Conservation (phyloP, 1,284 basidiomycete species). For the Puccinia polysora region DNA sequence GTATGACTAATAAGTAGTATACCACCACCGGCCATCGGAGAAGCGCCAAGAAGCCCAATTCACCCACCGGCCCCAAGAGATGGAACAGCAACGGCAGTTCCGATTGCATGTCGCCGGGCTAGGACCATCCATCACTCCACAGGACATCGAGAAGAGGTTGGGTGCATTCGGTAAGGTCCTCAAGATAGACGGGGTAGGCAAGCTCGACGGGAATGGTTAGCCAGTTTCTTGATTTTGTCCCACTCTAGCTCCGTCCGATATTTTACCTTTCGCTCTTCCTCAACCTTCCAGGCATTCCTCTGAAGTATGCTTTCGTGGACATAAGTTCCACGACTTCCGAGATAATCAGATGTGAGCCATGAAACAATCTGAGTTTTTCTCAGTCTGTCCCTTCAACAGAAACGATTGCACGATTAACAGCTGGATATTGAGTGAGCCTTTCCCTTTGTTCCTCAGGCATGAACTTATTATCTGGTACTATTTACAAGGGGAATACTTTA, state of each 20-base stretch:
- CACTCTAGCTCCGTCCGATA: too few species aligned
- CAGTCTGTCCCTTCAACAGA: not conserved
- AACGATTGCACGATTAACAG: too few species aligned
- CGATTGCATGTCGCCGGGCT: constrained; percentile 69
- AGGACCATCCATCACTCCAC: constrained; percentile 61
- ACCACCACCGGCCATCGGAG: too few species aligned
- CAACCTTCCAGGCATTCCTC: constrained; percentile 56
- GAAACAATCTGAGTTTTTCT: not conserved
- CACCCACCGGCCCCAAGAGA: too few species aligned
- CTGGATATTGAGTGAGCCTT: constrained; percentile 44
- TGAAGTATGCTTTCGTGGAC: constrained; percentile 69
- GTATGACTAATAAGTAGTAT: too few species aligned
- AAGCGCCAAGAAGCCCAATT: too few species aligned
- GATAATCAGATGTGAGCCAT: constrained; percentile 63
- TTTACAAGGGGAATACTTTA: constrained; percentile 74
- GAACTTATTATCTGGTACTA: constrained; percentile 68
- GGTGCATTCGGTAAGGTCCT: constrained; percentile 65
- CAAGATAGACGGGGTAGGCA: constrained; percentile 65
- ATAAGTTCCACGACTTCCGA: constrained; percentile 63
- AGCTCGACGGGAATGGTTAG: constrained; percentile 61
- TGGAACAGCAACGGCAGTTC: too few species aligned
- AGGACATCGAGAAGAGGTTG: constrained; percentile 62
- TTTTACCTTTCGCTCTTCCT: not conserved
- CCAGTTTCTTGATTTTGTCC: too few species aligned
- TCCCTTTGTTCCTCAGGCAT: constrained; percentile 58